Base-by-base conservation (phyloP, 164 flowering plant genomes). In the Dillenia turbinata region DNA sequence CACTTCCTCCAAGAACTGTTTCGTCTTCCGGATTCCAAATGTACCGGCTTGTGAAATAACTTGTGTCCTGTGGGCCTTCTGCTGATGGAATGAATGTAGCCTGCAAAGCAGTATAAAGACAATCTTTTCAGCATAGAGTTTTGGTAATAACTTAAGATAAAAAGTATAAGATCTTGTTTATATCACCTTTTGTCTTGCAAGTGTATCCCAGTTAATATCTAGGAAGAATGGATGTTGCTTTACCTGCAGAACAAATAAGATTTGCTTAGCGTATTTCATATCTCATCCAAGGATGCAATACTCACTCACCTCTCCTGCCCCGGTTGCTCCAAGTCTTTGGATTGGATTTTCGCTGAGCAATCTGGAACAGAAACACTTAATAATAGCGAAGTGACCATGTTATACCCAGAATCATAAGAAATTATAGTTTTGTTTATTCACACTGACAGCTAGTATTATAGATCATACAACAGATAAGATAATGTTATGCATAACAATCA, bases 311-410 rank as follows among this genome's bases (percentile, higher is more conserved):
- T 95, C 99, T 59, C 71, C 64, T 1, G 99, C 80, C 40, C 99
- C 97, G 0, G 99, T 95, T 61, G 96, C 83, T 59, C 99, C 99
- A 52, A 95, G 83, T 75, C 99, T 87, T 62, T 95, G 98, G 62
- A 88, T 74, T 62, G 99, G 95, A 76, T 84, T 90, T 55, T 85
- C 94, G 53, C 65, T 84, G 73, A 95, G 72, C 68, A 95, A 78
- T 70, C 97, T 95, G 89, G 69, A 70, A 67, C 43, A 16, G 17
- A 56, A 40, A 45, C 53, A 49, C 44, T 1, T 44, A 8, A 14
- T 12, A 33, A 7, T 15, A 11, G 26, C 19, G 7, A 44, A 7
- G 43, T 5, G 50, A 12, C 43, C 5, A 40, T 10, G 9, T 54
- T 22, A 13, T 54, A 54, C 43, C 22, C 33, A 54, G 40, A 33